Percentiles rank a stretch among this genome's conserved stretches.
Conservation (phyloP, 2,329 filamentous ascomycete genomes). For the Botrytis paeoniae region DNA sequence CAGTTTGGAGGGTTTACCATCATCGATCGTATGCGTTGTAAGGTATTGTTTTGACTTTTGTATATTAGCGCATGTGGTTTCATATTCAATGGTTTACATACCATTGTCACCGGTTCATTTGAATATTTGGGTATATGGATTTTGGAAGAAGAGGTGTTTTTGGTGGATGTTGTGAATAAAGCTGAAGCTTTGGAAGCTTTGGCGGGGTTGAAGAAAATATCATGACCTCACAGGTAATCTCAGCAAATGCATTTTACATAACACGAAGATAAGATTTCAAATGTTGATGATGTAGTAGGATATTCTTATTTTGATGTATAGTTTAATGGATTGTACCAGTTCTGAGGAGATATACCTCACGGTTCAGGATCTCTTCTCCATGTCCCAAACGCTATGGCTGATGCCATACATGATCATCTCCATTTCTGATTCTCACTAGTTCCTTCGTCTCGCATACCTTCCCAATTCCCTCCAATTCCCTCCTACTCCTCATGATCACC, state of each 20-base stretch:
- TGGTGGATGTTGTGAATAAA: slow-evolving; percentile 10
- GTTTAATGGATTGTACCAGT: slow-evolving; percentile 12
- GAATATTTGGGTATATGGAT: slow-evolving; percentile 18
- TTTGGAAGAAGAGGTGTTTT: neutral
- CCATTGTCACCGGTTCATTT: slow-evolving; percentile 35
- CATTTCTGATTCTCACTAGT: neutral
- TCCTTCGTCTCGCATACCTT: neutral
- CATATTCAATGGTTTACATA: slow-evolving; percentile 21
- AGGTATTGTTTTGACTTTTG: slow-evolving; percentile 97
- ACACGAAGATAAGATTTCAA: neutral
- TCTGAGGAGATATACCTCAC: slow-evolving; percentile 12
- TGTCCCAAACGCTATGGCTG: slow-evolving; percentile 28
- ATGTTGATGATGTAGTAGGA: neutral
- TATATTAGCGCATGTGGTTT: slow-evolving; percentile 24
- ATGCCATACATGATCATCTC: slow-evolving; percentile 25
- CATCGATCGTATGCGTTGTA: slow-evolving; percentile 84
- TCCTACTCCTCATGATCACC: neutral
- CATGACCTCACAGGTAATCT: slow-evolving; percentile 6
- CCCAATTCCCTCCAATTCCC: neutral
- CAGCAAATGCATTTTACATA: neutral
- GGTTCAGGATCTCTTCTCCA: slow-evolving; percentile 13
- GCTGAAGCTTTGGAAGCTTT: slow-evolving; percentile 15
- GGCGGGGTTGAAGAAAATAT: slow-evolving; percentile 20
- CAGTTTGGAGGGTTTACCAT: slow-evolving; percentile 54
- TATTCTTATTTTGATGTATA: slow-evolving; percentile 24